phyloP scores from a whole-genome alignment of 2,329 filamentous ascomycete species.

The Hymenoscyphus fraxineus region DNA sequence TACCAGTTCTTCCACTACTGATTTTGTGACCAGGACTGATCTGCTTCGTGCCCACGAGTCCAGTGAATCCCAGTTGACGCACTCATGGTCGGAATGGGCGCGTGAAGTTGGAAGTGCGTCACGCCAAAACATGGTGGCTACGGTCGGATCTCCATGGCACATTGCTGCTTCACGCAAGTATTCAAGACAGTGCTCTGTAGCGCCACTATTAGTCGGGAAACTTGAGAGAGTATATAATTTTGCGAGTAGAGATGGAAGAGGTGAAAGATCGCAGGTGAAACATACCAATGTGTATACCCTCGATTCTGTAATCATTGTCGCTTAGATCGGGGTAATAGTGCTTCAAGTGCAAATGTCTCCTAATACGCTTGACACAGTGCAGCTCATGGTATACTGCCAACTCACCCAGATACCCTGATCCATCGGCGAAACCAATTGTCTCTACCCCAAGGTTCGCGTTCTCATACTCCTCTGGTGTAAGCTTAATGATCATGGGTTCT shows the following conservation, averaged over 20 bases:
- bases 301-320: no score
- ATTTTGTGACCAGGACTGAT: no score
- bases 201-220: no score
- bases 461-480: background rate
- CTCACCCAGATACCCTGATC: constrained; percentile 4
- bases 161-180: background rate
- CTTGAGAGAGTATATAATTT: no score
- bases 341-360: background rate
- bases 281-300: constrained; percentile 1
- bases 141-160: background rate
- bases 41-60: no score
- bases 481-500: background rate
- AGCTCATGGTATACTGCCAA: constrained; percentile 8
- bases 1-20: no score
- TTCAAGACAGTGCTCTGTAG: background rate
- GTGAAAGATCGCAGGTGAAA: no score
- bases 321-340: constrained; percentile 1
- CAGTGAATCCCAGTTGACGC: no score
- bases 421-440: background rate
- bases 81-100: no score
- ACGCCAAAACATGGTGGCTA: background rate
- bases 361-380: background rate
- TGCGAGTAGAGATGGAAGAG: no score
- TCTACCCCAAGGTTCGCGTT: background rate
- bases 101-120: no score